Base-by-base conservation (phyloP, 1,284 basidiomycete species). In the Ustilago cynodontis region DNA sequence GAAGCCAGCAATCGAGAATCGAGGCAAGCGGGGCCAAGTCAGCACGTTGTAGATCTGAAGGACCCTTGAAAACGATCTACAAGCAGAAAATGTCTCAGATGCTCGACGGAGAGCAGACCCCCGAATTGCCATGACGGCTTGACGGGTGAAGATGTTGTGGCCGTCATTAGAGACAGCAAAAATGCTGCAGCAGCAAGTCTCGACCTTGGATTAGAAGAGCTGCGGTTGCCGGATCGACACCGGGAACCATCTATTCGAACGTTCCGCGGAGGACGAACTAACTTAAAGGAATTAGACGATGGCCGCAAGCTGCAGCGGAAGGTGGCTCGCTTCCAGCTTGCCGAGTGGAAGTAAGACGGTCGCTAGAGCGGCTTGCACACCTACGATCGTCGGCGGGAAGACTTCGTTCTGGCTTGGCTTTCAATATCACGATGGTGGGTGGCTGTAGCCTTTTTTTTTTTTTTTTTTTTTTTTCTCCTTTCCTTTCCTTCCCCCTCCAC, bases 51-150 rank as follows among this genome's bases (percentile, higher is more conserved):
- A 29, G 35, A 54, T 39, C 13, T 5, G 52, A 37, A 31, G 52
- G 13, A 54, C 52, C 35, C 35, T 54, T 33, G 11, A 39, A 54
- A 20, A 26, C 16, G 41, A 43, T 9, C 14, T 24, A 22, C n/a
- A 54, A 49, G 22, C 26, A 8, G 26, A 53, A 39, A 54, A 37
- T 41, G 33, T 54, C 52, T 26, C 35, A 39, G 52, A 54, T 54
- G 31, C n/a, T 18, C 22, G 26, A 31, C 18, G 51, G 51, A 28
- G 35, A 53, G 51, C 8, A 29, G 22, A 28, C 24, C 49, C 24
- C 16, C 22, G 22, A 28, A 29, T 50, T 50, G 4, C 24, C 2
- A 7, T 16, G 24, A 29, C 11, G 24, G 13, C 49, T 26, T 18
- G 14, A 26, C 24, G 28, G 49, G 13, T 29, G n/a, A n/a, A n/a